Evolutionary conservation across 352 stramenopile genomes (phyloP), one percentile per base, ranked within the genome.

Genomic region (Phytophthora rubi): DNA sequence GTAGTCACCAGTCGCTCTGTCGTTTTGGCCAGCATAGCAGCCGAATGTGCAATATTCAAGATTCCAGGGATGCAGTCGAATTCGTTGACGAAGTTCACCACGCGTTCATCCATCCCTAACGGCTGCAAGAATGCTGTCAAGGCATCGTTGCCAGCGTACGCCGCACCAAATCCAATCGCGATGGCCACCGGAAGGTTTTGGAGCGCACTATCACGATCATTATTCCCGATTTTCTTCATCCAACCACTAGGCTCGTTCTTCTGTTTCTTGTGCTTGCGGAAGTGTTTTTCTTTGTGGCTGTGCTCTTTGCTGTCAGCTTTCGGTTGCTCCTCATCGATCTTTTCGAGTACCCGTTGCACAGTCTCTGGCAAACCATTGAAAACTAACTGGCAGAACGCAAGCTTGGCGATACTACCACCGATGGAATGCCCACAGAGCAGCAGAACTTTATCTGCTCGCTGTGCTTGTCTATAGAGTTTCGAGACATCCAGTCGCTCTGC

Each of bases 81-180:
- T 64, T 95, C 86, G 35, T 95, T 95, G 28, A 95, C 88, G 18
- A 94, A 86, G 59, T 86, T 95, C 47, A 95, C 66, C 37, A 91
- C 65, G 44, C 83, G 76, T 23, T 82, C 76, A 3, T 65, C 69
- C 63, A 94, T 63, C 2, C 58, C 71, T 4, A 93, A 49, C 0
- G 74, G 56, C 30, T 83, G 56, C 26, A 94, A 71, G 49, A 90
- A 90, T n/a, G 55, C 59, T 6, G 63, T 51, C 2, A 91, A 60
- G n/a, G 74, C 73, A n/a, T 86, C 58, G 23, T 82, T 90, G 18
- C 80, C 83, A 51, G 76, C 77, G 59, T 89, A 94, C 10, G 88
- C 86, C 1, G 88, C 75, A 12, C 88, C 88, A 73, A 95, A 95
- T 0, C 78, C 85, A 48, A 95, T 73, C 1, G 76, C 80, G 39